phyloP scores from a whole-genome alignment of 768 basidiomycete genomes.

The Termitomyces sp. region DNA sequence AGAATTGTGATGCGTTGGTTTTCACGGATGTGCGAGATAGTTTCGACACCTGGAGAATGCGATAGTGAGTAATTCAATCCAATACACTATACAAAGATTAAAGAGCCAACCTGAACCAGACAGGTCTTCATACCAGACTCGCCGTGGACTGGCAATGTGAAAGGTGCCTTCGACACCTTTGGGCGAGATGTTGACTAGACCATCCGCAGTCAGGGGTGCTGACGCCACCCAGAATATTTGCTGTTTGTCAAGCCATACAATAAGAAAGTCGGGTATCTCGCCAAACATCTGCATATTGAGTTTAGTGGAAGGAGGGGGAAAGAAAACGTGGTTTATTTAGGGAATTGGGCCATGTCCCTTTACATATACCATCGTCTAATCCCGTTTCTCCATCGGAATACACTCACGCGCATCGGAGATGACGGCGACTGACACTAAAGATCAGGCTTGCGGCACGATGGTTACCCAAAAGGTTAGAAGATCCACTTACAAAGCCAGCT shows the following conservation, averaged over 20 bases:
- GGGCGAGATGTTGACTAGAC: conserved; percentile 65
- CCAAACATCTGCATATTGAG: conserved; percentile 51
- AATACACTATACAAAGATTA: neutral
- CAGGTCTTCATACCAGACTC: conserved; percentile 73
- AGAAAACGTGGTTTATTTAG: neutral
- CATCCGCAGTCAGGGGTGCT: conserved; percentile 51
- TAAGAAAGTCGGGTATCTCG: conserved; percentile 47
- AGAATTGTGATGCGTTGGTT: conserved; percentile 59
- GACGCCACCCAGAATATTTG: conserved; percentile 71
- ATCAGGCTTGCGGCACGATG: conserved; percentile 11
- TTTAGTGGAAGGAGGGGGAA: neutral
- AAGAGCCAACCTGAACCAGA: conserved; percentile 56
- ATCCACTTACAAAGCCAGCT: conserved; percentile 11
- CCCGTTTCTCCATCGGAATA: conserved; percentile 18
- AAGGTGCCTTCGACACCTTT: conserved; percentile 64
- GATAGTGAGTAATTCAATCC: neutral
- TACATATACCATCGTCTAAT: conserved; percentile 13
- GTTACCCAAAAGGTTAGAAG: conserved; percentile 2
- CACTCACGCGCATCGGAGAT: conserved; percentile 12
- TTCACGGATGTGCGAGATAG: conserved; percentile 49
- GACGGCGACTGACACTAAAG: conserved; percentile 7
- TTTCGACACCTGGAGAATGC: conserved; percentile 30
- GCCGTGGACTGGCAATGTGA: conserved; percentile 47
- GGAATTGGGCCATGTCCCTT: conserved; percentile 5
- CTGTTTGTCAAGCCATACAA: conserved; percentile 58